These are phyloP conservation scores for Xylariales sp. DNA, from an alignment of 2,329 filamentous ascomycete genomes.

Conservation along the genomic window DNA sequence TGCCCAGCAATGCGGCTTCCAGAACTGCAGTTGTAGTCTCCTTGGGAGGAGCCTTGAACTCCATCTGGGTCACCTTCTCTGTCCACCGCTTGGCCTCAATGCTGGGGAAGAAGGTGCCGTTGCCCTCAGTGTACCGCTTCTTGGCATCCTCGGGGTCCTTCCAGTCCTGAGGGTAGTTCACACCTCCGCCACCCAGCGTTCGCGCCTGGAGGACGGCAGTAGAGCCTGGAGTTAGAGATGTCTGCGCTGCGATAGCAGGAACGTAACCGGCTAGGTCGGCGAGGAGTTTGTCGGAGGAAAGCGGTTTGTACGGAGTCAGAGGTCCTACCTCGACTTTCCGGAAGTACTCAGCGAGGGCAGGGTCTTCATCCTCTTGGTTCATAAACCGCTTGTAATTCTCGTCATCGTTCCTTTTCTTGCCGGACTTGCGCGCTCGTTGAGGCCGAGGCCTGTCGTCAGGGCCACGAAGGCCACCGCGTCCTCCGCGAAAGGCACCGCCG, in stretches of 20 bases:
- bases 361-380: conserved; percentile 6
- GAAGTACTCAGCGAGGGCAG: conserved; percentile 19
- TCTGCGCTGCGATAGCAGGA: conserved; percentile 28
- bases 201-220: conserved; percentile 32
- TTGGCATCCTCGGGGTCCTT: conserved; percentile 17
- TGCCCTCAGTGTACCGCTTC: conserved; percentile 16
- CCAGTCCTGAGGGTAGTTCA: conserved; percentile 22
- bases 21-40: conserved; percentile 27
- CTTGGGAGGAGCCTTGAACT: conserved; percentile 14
- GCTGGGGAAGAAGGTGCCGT: conserved; percentile 34
- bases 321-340: conserved; percentile 23
- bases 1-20: conserved; percentile 30
- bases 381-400: conserved; percentile 10
- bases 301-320: conserved; percentile 25
- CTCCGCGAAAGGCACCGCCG: conserved; percentile 5
- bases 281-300: conserved; percentile 17
- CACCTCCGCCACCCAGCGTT: conserved; percentile 30
- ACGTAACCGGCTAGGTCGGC: conserved; percentile 31
- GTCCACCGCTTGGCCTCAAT: conserved; percentile 25
- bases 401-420: conserved; percentile 6
- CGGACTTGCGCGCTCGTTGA: neutral
- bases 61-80: conserved; percentile 11
- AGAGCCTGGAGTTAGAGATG: conserved; percentile 25
- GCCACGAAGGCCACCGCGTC: conserved; percentile 3
- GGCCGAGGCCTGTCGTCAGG: conserved; percentile 5